These are phyloP conservation scores for Agrostemma githago DNA, from an alignment of 148 eudicot genomes.

Conservation along the genomic window DNA sequence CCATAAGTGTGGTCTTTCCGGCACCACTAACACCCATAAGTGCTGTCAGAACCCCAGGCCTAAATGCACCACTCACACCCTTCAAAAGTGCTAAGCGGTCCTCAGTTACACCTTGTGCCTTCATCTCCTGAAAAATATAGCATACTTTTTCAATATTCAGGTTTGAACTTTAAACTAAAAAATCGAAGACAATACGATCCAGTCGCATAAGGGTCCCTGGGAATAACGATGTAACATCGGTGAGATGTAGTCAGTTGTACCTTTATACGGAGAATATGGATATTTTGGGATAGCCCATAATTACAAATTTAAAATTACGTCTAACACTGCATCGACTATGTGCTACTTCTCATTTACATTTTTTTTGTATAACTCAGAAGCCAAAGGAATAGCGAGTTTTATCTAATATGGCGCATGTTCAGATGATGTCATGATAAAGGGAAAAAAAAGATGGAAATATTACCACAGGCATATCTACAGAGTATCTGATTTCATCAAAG, in stretches of 20 bases:
- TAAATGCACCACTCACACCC: conserved; percentile 63
- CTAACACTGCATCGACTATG: too few species aligned
- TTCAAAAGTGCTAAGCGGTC: conserved; percentile 46
- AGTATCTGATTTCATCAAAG: conserved; percentile 60
- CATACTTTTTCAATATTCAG: neutral
- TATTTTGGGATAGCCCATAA: too few species aligned
- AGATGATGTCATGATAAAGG: neutral
- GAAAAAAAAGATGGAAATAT: neutral
- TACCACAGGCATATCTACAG: conserved; percentile 82
- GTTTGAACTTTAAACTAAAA: neutral
- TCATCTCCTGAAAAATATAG: conserved; percentile 43
- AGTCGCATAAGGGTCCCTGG: too few species aligned
- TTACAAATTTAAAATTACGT: too few species aligned
- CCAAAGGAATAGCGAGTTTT: neutral
- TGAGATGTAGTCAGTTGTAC: too few species aligned
- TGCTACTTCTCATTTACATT: too few species aligned
- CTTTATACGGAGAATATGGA: too few species aligned
- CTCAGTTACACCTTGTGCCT: conserved; percentile 44
- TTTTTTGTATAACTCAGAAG: too few species aligned
- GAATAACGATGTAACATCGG: too few species aligned
- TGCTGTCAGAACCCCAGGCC: conserved; percentile 54
- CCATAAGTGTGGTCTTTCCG: conserved; percentile 82
- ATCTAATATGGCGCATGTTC: neutral
- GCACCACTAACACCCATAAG: conserved; percentile 60
- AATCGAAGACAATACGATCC: neutral